Evolutionary conservation across 371 early-diverging fungal genomes (phyloP).

Genomic region (Mortierella sp.): DNA sequence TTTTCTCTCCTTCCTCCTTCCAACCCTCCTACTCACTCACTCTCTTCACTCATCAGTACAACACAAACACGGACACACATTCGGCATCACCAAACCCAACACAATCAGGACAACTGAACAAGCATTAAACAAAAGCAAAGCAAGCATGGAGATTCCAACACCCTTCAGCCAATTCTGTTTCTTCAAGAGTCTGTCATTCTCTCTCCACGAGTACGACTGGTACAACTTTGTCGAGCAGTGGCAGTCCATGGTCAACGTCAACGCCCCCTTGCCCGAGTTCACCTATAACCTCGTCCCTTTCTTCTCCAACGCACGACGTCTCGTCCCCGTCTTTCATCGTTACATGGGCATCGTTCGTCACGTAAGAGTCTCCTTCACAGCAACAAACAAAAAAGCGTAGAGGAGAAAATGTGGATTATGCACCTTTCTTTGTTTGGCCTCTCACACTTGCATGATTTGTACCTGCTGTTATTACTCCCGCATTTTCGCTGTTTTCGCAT

Average conservation of each 20-base stretch:
- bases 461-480: neutral
- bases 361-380: slow-evolving; percentile 7
- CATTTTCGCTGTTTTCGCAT: neutral
- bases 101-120: neutral
- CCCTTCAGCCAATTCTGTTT: slow-evolving; percentile 36
- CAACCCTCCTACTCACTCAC: neutral
- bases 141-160: slow-evolving; percentile 25
- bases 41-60: neutral
- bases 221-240: slow-evolving; percentile 53
- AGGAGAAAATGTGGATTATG: neutral
- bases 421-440: neutral
- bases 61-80: neutral
- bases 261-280: slow-evolving; percentile 45
- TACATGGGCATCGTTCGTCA: slow-evolving; percentile 25
- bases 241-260: slow-evolving; percentile 49
- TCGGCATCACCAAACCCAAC: neutral
- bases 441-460: neutral
- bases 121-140: neutral
- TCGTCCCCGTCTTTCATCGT: slow-evolving; percentile 42
- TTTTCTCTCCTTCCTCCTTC: neutral
- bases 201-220: slow-evolving; percentile 49
- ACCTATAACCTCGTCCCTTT: slow-evolving; percentile 36
- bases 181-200: slow-evolving; percentile 42
- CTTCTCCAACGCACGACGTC: slow-evolving; percentile 37
- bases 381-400: neutral